Evolutionary conservation across 225 moss, liverwort and hornwort species (phyloP).

Genomic region (Takakia lepidozioides): DNA sequence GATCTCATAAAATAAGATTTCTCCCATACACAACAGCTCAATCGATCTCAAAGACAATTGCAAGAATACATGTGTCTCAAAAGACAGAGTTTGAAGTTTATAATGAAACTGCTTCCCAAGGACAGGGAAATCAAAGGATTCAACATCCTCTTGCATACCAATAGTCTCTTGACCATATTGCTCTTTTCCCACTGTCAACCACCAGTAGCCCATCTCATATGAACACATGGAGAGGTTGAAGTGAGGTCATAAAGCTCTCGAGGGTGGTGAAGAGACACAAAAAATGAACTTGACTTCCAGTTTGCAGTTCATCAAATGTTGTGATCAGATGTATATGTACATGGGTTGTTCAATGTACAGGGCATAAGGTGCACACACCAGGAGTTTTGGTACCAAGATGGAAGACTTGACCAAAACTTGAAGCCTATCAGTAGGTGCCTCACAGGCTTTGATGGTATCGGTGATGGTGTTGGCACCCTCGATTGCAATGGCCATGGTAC

Average conservation of each 20-base stretch:
- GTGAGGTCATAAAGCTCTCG: neutral
- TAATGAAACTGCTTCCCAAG: neutral
- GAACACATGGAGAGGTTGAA: neutral
- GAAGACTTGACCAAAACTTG: conserved; percentile 39
- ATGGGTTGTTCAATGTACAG: conserved; percentile 22
- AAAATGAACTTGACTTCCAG: too few species aligned
- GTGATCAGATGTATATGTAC: neutral
- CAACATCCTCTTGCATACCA: too few species aligned
- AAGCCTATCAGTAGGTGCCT: conserved; percentile 51
- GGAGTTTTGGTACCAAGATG: conserved; percentile 67
- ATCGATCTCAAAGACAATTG: too few species aligned
- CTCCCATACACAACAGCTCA: too few species aligned
- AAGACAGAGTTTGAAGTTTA: neutral
- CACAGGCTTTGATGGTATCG: conserved; percentile 56
- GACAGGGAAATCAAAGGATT: too few species aligned
- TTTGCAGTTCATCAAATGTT: neutral
- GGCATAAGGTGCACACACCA: conserved; percentile 86
- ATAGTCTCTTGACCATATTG: too few species aligned
- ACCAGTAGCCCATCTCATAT: too few species aligned
- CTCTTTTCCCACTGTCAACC: too few species aligned
- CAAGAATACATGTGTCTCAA: neutral
- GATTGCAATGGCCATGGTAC: conserved; percentile 96
- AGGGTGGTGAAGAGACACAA: too few species aligned
- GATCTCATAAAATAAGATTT: too few species aligned
- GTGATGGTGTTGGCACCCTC: conserved; percentile 62